Percentiles rank a stretch among this genome's conserved stretches.
These are phyloP conservation scores for Ophiostoma australiae DNA, from an alignment of 2,329 filamentous ascomycete genomes.

Conservation along the genomic window DNA sequence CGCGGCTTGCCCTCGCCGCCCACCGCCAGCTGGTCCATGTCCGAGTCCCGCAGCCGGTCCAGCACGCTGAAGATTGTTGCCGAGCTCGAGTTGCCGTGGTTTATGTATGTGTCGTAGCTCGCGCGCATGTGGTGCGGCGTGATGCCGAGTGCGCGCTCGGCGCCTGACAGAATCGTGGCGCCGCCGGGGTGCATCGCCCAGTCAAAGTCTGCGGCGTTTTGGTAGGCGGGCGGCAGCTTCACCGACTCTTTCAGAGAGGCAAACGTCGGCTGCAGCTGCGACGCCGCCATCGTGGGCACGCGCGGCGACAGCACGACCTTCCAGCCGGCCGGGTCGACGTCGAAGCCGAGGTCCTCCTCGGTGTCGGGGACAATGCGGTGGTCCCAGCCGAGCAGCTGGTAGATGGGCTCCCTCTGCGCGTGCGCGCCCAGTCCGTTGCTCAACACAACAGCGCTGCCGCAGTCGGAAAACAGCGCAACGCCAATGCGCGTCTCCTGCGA, in stretches of 20 bases:
- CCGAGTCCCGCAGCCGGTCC: conserved; percentile 53
- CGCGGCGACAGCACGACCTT: conserved; percentile 60
- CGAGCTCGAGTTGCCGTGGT: conserved; percentile 64
- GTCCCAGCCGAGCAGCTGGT: conserved; percentile 62
- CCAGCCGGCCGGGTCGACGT: conserved; percentile 59
- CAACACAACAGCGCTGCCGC: conserved; percentile 60
- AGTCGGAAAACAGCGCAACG: conserved; percentile 64
- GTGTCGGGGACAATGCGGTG: conserved; percentile 59
- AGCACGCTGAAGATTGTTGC: conserved; percentile 66
- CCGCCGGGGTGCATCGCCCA: conserved; percentile 71
- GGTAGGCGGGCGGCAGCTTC: conserved; percentile 39
- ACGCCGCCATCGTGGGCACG: conserved; percentile 54
- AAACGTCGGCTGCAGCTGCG: conserved; percentile 51
- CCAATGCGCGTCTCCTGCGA: conserved; percentile 60
- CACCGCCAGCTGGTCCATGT: conserved; percentile 55
- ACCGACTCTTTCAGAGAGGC: conserved; percentile 43
- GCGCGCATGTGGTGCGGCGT: conserved; percentile 61
- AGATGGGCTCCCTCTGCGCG: conserved; percentile 39
- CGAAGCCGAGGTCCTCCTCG: conserved; percentile 59
- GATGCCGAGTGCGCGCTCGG: conserved; percentile 54
- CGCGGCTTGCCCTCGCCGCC: conserved; percentile 41
- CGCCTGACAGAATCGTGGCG: conserved; percentile 59
- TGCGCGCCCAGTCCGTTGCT: conserved; percentile 54
- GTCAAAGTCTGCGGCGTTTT: conserved; percentile 56
- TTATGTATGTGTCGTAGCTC: conserved; percentile 64